Evolutionary conservation across 1,284 basidiomycete species (phyloP).

Genomic region (Bjerkandera adusta): DNA sequence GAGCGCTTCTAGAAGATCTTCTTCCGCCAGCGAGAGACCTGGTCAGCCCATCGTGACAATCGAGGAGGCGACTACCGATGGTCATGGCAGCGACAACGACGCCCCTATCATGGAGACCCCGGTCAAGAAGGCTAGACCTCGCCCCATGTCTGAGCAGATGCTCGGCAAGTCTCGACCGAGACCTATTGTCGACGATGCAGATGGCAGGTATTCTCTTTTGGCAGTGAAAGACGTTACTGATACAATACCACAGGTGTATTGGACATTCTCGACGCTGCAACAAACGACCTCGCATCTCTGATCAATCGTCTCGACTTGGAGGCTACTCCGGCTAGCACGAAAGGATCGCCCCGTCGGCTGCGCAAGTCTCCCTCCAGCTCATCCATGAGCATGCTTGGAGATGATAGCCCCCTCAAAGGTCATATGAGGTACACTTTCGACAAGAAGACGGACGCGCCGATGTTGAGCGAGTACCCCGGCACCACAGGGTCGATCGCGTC

Average conservation of each 20-base stretch:
- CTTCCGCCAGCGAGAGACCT: neutral
- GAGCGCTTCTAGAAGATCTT: neutral
- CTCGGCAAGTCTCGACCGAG: constrained; percentile 46
- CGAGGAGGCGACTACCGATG: constrained; percentile 52
- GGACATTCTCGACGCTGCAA: constrained; percentile 70
- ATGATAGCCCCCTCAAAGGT: constrained; percentile 40
- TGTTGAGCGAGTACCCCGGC: constrained; percentile 32
- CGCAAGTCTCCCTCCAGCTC: constrained; percentile 12
- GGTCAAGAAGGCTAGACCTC: constrained; percentile 44
- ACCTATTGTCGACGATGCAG: constrained; percentile 52
- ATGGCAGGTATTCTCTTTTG: constrained; percentile 37
- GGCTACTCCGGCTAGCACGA: constrained; percentile 57
- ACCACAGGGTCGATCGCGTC: constrained; percentile 50
- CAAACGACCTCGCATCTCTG: constrained; percentile 71
- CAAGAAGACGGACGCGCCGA: constrained; percentile 24
- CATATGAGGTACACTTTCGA: constrained; percentile 6
- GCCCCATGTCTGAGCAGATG: constrained; percentile 68
- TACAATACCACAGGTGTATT: constrained; percentile 49
- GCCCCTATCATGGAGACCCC: constrained; percentile 40
- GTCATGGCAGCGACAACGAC: constrained; percentile 32
- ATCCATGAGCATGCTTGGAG: constrained; percentile 11
- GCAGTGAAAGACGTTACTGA: neutral
- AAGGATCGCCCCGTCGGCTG: constrained; percentile 38
- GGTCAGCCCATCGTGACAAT: constrained; percentile 42
- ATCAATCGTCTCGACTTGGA: constrained; percentile 74